phyloP scores from a whole-genome alignment of 2,329 filamentous ascomycete species.

The Trichoderma harzianum region DNA sequence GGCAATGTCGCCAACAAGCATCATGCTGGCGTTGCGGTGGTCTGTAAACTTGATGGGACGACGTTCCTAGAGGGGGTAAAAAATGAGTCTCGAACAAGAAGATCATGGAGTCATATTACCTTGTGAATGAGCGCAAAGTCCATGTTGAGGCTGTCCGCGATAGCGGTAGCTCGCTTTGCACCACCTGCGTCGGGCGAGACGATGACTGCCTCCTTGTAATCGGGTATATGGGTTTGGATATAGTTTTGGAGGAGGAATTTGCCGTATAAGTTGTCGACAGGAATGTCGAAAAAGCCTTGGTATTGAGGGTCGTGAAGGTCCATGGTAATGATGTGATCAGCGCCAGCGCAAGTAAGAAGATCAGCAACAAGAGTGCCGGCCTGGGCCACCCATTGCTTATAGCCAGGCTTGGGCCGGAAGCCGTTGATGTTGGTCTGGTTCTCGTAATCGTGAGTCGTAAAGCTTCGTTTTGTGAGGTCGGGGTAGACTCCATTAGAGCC shows the following conservation, averaged over 20 bases:
- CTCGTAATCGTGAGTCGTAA: constrained; percentile 63
- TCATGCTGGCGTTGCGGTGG: constrained; percentile 90
- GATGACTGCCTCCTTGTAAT: constrained; percentile 82
- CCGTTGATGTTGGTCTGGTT: constrained; percentile 54
- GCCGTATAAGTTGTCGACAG: constrained; percentile 95
- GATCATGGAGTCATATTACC: constrained; percentile 42
- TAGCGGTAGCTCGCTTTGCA: constrained; percentile 91
- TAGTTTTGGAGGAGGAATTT: constrained; percentile 69
- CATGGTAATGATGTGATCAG: constrained; percentile 97
- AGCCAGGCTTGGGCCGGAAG: constrained; percentile 80
- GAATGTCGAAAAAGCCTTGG: constrained; percentile 98
- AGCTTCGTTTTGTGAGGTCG: constrained; percentile 45
- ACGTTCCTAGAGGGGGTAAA: constrained; percentile 64
- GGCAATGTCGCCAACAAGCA: constrained; percentile 84
- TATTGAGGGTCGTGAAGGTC: constrained; percentile 95
- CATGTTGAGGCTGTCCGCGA: constrained; percentile 89
- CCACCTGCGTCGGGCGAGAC: constrained; percentile 96
- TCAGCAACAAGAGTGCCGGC: constrained; percentile 93
- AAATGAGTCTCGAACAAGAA: constrained; percentile 37
- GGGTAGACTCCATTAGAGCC: constrained; percentile 38
- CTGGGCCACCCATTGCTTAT: constrained; percentile 98
- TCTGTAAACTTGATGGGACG: constrained; percentile 84
- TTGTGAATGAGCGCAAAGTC: constrained; percentile 98
- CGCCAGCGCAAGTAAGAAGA: constrained; percentile 88
- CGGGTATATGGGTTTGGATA: constrained; percentile 76